These are phyloP conservation scores for Solanum habrochaites DNA, from an alignment of 257 asterid genomes.

Conservation along the genomic window DNA sequence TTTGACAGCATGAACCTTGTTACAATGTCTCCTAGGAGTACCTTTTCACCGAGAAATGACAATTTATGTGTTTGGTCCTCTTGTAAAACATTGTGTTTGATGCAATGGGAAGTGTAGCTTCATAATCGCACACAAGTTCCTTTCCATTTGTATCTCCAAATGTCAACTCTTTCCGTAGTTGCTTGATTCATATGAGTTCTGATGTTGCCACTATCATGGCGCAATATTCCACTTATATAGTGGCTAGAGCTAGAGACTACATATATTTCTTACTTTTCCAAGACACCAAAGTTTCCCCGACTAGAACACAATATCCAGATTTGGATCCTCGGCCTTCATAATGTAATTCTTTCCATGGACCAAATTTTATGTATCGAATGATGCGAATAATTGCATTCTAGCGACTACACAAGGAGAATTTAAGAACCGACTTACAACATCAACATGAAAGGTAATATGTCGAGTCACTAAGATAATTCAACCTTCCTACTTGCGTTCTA, in stretches of 20 bases:
- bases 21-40: neutral
- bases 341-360: neutral
- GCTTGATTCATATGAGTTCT: neutral
- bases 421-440: neutral
- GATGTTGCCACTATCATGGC: neutral
- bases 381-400: neutral
- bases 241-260: neutral
- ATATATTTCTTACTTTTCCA: neutral
- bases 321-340: neutral
- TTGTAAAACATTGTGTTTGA: neutral
- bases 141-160: neutral
- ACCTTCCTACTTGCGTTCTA: neutral
- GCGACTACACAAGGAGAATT: neutral
- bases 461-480: neutral
- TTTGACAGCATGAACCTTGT: neutral
- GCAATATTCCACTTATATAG: neutral
- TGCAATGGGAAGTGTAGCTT: neutral
- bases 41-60: neutral
- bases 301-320: neutral
- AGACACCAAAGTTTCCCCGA: neutral
- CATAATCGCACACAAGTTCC: neutral
- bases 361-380: neutral
- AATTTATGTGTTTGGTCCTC: neutral
- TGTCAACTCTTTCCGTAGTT: neutral
- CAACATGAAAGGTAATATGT: neutral